Conservation (phyloP, 2,329 filamentous ascomycete species). For the Ophiognomonia clavigignenti-juglandacearum region DNA sequence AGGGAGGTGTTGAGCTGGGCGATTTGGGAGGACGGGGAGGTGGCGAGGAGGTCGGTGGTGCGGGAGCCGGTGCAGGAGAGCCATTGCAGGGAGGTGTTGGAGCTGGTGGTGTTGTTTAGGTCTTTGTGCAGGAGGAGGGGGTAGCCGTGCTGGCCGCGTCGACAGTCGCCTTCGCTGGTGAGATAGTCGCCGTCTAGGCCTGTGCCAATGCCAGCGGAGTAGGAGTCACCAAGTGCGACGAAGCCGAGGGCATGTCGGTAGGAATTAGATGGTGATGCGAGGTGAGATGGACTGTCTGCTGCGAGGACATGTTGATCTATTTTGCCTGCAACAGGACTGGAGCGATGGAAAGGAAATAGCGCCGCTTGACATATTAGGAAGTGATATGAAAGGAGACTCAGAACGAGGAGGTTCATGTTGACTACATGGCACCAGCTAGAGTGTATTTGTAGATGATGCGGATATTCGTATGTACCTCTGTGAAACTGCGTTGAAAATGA, state of each 20-base stretch:
- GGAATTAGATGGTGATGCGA: neutral
- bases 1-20: slow-evolving; percentile 34
- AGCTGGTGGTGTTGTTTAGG: slow-evolving; percentile 24
- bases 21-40: slow-evolving; percentile 32
- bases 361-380: neutral
- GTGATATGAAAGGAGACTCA: neutral
- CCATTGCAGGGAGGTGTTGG: slow-evolving; percentile 34
- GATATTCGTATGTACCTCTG: neutral
- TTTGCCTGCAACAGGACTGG: neutral
- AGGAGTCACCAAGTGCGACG: slow-evolving; percentile 41
- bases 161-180: slow-evolving; percentile 29
- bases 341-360: neutral
- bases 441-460: neutral
- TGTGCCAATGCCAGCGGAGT: slow-evolving; percentile 44
- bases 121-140: slow-evolving; percentile 35
- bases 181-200: slow-evolving; percentile 32
- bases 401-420: neutral
- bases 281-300: neutral
- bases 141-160: slow-evolving; percentile 37
- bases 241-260: slow-evolving; percentile 26
- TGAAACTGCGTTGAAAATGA: no score
- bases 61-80: slow-evolving; percentile 43
- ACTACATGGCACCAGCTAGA: neutral
- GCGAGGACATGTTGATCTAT: slow-evolving; percentile 8
- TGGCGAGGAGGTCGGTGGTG: slow-evolving; percentile 33